Conservation (phyloP, 169 alveolate species). For the Plasmodium gaboni region DNA sequence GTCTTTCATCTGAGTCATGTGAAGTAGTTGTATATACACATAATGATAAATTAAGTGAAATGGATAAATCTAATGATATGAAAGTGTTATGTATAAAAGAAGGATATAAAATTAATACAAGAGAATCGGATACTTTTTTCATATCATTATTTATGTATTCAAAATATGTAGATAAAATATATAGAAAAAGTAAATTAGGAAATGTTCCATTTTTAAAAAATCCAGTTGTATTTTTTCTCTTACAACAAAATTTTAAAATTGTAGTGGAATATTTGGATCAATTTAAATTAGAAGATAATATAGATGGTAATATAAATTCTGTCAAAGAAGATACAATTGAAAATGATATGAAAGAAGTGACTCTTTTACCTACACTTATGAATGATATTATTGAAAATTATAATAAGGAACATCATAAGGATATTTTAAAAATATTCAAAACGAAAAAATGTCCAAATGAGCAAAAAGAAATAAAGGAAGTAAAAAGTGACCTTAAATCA, state of each 20-base stretch:
- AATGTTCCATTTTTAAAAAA: conserved; percentile 72
- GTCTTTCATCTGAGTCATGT: conserved; percentile 63
- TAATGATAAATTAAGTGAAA: conserved; percentile 10
- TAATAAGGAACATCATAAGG: too few species aligned
- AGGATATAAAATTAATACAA: conserved; percentile 73
- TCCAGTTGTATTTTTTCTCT: conserved; percentile 62
- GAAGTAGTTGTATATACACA: conserved; percentile 55
- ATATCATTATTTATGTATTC: conserved; percentile 62
- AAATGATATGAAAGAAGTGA: conserved; percentile 50
- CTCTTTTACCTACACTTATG: conserved; percentile 14
- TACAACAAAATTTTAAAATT: conserved; percentile 59
- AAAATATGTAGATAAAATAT: conserved; percentile 72
- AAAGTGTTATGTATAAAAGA: conserved; percentile 67
- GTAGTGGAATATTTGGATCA: conserved; percentile 74
- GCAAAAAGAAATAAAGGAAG: too few species aligned
- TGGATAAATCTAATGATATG: conserved; percentile 7
- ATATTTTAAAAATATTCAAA: neutral
- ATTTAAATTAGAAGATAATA: conserved; percentile 57
- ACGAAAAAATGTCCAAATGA: conserved; percentile 4
- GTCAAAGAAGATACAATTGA: conserved; percentile 4
- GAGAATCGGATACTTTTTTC: conserved; percentile 59
- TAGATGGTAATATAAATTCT: neutral
- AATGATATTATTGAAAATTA: conserved; percentile 24
- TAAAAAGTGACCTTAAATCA: too few species aligned
- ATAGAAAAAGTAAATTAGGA: conserved; percentile 71